These are phyloP conservation scores for Krasilnikovozyma curviuscula DNA, from an alignment of 768 basidiomycete species.

Conservation along the genomic window DNA sequence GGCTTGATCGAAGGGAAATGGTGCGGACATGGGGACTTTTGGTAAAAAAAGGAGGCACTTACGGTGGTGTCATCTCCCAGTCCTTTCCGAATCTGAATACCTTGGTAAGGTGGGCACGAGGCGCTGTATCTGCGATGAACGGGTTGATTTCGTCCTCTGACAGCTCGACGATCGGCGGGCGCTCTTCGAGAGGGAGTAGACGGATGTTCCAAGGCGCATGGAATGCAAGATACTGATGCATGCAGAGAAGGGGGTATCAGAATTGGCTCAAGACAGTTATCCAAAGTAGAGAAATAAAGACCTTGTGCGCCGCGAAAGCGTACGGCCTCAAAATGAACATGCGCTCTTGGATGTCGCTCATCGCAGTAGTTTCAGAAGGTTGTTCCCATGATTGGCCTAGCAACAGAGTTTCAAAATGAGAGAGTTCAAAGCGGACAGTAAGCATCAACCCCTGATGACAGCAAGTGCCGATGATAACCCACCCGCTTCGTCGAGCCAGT, in stretches of 20 bases:
- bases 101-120: no score
- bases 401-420: no score
- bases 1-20: no score
- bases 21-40: no score
- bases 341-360: slow-evolving; percentile 7
- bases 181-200: neutral
- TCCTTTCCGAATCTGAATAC: no score
- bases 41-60: no score
- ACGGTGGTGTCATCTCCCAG: no score
- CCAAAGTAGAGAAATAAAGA: neutral
- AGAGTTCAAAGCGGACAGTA: neutral
- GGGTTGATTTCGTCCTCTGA: no score
- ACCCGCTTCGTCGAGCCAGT: slow-evolving; percentile 9
- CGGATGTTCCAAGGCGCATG: slow-evolving; percentile 2
- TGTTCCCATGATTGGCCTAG: neutral
- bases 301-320: slow-evolving; percentile 7
- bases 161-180: neutral
- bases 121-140: no score
- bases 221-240: slow-evolving; percentile 6
- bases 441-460: no score
- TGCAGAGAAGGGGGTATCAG: neutral
- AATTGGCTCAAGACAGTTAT: neutral
- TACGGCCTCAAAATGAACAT: slow-evolving; percentile 4
- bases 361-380: neutral
- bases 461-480: neutral